Conservation (phyloP, 2,329 filamentous ascomycete genomes). For the Daldinia sp. region DNA sequence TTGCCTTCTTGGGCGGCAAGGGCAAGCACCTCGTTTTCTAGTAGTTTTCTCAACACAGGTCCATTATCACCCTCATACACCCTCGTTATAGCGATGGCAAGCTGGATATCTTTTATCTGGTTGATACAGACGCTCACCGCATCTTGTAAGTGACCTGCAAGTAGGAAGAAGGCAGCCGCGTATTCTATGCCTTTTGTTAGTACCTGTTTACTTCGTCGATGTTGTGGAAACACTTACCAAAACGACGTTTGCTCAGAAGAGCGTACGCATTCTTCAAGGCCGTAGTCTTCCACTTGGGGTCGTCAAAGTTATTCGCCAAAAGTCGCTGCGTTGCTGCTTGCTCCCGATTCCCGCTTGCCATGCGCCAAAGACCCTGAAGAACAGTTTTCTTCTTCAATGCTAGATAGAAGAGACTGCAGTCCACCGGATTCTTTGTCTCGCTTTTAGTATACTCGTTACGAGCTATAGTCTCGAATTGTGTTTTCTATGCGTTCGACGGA, state of each 20-base stretch:
- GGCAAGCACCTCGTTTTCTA: constrained; percentile 81
- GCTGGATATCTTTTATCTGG: constrained; percentile 86
- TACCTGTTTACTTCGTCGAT: neutral
- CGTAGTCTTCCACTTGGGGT: constrained; percentile 85
- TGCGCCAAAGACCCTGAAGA: constrained; percentile 90
- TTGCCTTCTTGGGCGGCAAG: constrained; percentile 83
- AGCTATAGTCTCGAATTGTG: constrained; percentile 89
- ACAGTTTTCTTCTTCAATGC: constrained; percentile 91
- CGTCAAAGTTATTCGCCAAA: constrained; percentile 88
- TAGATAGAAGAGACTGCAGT: constrained; percentile 91
- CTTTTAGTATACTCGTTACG: constrained; percentile 91
- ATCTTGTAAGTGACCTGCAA: constrained; percentile 84
- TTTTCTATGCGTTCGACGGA: constrained; percentile 56
- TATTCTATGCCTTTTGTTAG: constrained; percentile 73
- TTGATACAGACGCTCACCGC: constrained; percentile 87
- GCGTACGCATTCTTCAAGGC: constrained; percentile 98
- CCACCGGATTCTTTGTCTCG: constrained; percentile 86
- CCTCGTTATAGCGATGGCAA: constrained; percentile 86
- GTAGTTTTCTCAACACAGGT: constrained; percentile 73
- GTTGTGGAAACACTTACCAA: constrained; percentile 62
- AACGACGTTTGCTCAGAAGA: constrained; percentile 86
- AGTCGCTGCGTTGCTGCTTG: constrained; percentile 81
- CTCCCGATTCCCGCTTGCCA: constrained; percentile 89
- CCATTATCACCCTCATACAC: constrained; percentile 89
- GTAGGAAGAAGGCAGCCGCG: constrained; percentile 92